These are phyloP conservation scores for Linnemannia hyalina DNA, from an alignment of 192 early-diverging fungal genomes.

Conservation along the genomic window DNA sequence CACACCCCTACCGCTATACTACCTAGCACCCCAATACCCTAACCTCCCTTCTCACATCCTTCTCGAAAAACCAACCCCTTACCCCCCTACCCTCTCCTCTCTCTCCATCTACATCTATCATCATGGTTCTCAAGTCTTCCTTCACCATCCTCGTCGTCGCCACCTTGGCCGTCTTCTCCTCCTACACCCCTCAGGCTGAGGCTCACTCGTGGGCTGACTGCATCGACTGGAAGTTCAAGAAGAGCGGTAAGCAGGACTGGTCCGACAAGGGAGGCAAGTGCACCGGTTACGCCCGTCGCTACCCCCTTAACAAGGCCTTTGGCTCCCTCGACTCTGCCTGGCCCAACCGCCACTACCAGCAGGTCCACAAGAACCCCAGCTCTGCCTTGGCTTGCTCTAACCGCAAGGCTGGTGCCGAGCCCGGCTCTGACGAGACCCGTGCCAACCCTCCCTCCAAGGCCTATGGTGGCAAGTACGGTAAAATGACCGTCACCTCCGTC, in stretches of 20 bases:
- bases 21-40: too few relatives aligned
- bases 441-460: conserved; percentile 33
- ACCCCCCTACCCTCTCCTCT: background rate
- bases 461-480: conserved; percentile 48
- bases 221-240: conserved; percentile 55
- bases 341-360: conserved; percentile 50
- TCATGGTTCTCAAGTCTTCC: conserved; percentile 49
- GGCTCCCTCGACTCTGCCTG: conserved; percentile 33
- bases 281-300: conserved; percentile 50
- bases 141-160: conserved; percentile 43
- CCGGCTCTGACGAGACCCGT: conserved; percentile 47
- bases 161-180: conserved; percentile 45
- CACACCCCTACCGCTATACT: background rate
- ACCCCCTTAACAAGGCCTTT: conserved; percentile 36
- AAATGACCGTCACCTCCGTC: conserved; percentile 43
- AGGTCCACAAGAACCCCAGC: conserved; percentile 32
- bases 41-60: background rate
- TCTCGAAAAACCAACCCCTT: background rate
- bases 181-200: conserved; percentile 33
- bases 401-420: conserved; percentile 28
- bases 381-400: conserved; percentile 33
- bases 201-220: conserved; percentile 55
- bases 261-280: conserved; percentile 42
- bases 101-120: conserved; percentile 1
- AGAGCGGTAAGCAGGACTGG: conserved; percentile 25